phyloP scores from a whole-genome alignment of 2,329 filamentous ascomycete species.

The Nemania bipapillata region DNA sequence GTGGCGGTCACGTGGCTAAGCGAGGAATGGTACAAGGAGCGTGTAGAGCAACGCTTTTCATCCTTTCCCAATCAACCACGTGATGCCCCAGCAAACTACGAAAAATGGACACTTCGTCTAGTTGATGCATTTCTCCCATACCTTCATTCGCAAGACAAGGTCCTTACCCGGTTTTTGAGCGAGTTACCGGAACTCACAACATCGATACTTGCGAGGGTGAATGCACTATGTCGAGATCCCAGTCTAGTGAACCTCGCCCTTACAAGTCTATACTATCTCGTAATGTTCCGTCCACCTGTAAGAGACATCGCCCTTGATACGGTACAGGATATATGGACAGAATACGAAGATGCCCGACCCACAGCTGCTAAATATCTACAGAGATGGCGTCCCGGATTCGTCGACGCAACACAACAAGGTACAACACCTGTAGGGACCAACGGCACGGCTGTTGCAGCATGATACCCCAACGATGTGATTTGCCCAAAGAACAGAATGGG shows the following conservation, averaged over 20 bases:
- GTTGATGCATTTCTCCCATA: conserved; percentile 90
- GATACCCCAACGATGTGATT: conserved; percentile 39
- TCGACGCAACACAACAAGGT: conserved; percentile 52
- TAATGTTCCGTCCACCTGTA: conserved; percentile 74
- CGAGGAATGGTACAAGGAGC: conserved; percentile 98
- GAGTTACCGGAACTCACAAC: conserved; percentile 85
- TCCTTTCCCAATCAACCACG: conserved; percentile 54
- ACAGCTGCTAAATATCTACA: conserved; percentile 71
- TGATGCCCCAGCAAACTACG: conserved; percentile 73
- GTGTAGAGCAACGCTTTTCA: conserved; percentile 61
- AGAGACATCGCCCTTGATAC: conserved; percentile 71
- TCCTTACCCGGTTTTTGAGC: conserved; percentile 88
- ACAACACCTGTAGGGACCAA: conserved; percentile 37
- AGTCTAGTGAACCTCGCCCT: conserved; percentile 71
- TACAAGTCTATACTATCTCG: conserved; percentile 72
- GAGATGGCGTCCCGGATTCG: conserved; percentile 69
- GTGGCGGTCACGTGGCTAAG: conserved; percentile 93
- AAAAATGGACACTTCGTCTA: conserved; percentile 81
- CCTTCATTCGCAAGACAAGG: conserved; percentile 88
- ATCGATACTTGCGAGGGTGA: conserved; percentile 77
- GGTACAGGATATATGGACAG: conserved; percentile 73
- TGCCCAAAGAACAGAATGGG: conserved; percentile 7
- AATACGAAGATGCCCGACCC: conserved; percentile 72
- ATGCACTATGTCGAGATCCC: conserved; percentile 72
- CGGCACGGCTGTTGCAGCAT: conserved; percentile 40